Percentiles rank a stretch among this genome's conserved stretches.
These are phyloP conservation scores for Dysphania ambrosioides DNA, from an alignment of 148 eudicot species.

Conservation along the genomic window DNA sequence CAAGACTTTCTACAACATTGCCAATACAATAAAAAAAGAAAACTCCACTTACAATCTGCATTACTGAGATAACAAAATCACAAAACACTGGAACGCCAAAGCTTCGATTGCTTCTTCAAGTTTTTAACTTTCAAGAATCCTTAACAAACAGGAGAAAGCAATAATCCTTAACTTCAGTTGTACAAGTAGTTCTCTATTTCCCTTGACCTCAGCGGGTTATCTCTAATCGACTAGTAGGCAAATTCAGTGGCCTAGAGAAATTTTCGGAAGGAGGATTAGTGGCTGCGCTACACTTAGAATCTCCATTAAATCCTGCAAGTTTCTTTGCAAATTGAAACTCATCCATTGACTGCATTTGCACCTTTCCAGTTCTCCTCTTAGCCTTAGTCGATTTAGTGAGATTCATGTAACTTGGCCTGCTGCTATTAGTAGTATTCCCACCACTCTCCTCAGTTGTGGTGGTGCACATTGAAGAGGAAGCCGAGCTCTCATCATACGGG, in stretches of 20 bases:
- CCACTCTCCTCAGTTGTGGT: slow-evolving; percentile 53
- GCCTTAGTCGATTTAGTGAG: slow-evolving; percentile 83
- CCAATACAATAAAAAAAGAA: slow-evolving; percentile 32
- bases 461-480: slow-evolving; percentile 79
- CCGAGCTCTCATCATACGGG: slow-evolving; percentile 69
- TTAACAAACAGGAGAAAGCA: slow-evolving; percentile 20
- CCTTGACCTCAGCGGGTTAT: slow-evolving; percentile 31
- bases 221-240: slow-evolving; percentile 38
- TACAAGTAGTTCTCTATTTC: slow-evolving; percentile 29
- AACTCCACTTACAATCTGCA: slow-evolving; percentile 19
- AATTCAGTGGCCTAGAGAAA: slow-evolving; percentile 44
- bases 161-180: slow-evolving; percentile 16
- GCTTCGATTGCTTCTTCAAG: slow-evolving; percentile 7
- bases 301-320: slow-evolving; percentile 40
- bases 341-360: slow-evolving; percentile 73
- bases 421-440: slow-evolving; percentile 27
- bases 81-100: neutral
- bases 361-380: slow-evolving; percentile 59
- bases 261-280: slow-evolving; percentile 35
- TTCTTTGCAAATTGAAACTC: slow-evolving; percentile 80
- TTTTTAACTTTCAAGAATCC: slow-evolving; percentile 33
- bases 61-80: slow-evolving; percentile 12
- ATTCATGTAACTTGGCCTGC: slow-evolving; percentile 84
- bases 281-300: slow-evolving; percentile 47
- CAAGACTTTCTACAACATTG: slow-evolving; percentile 29